Base-by-base conservation (phyloP, 176 grass and related monocot species). In the Aegilops speltoides region DNA sequence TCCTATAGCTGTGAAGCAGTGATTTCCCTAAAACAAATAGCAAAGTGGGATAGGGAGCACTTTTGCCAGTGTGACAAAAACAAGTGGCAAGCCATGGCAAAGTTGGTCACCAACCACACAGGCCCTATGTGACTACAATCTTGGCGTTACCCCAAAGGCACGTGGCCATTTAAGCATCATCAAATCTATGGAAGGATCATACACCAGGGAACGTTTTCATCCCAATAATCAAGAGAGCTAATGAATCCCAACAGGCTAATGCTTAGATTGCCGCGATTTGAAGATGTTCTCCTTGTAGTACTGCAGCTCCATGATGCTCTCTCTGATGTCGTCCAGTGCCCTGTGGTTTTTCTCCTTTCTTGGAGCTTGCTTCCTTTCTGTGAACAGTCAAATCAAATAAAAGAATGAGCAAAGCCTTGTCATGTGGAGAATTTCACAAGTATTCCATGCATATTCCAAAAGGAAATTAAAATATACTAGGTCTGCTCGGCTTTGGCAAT, bases 251-350 rank as follows among this genome's bases (percentile, higher is more conserved):
- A 45, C 80, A 89, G 40, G 43, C 31, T 87, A 88, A 63, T 87
- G 34, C 66, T 77, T 97, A 62, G 82, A 86, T 65, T 79, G 87
- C 57, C 73, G 82, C n/a, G 56, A 81, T 88, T 98, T 95, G 87
- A 98, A 98, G 77, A 95, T 98, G 73, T 87, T 93, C 72, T 98
- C 89, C 85, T 93, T 93, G 87, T 98, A 98, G 48, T 84, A 98
- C 88, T 93, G 89, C 68, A 95, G 88, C 82, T 98, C 93, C 41
- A 62, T 87, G 54, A 98, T 98, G 75, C 93, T 95, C 46, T 95
- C 93, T 88, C 94, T 95, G 22, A 95, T 93, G 82, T 95, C 95
- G 23, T 93, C 93, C 89, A 95, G 90, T 54, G 93, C 89, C 72
- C 95, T 93, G 68, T 95, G 95, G 20, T 31, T 98, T 68, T 98